Evolutionary conservation across 1,284 basidiomycete species (phyloP).

Genomic region (Ganoderma sinense): DNA sequence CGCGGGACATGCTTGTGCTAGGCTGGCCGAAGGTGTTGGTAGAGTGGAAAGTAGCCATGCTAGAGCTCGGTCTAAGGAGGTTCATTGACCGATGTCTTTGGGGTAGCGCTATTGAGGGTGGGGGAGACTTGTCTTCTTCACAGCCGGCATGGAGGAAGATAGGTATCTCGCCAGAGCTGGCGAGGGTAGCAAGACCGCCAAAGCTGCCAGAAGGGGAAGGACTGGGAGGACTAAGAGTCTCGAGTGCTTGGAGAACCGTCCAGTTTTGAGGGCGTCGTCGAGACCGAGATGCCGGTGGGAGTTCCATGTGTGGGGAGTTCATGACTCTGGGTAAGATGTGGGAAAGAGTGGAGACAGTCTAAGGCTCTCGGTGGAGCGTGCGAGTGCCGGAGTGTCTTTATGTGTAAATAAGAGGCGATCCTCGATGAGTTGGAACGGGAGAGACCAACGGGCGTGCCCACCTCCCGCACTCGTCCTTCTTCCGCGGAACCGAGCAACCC

Average conservation of each 20-base stretch:
- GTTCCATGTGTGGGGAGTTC: background rate
- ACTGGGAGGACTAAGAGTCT: conserved; percentile 46
- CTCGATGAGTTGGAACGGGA: background rate
- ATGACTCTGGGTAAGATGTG: background rate
- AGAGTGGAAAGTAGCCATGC: conserved; percentile 30
- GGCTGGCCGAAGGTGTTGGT: conserved; percentile 38
- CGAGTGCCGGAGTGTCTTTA: background rate
- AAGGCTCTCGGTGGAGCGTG: background rate
- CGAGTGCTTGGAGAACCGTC: conserved; percentile 49
- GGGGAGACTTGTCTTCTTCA: conserved; percentile 7
- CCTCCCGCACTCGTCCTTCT: background rate
- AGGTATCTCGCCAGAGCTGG: conserved; percentile 62
- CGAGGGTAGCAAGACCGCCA: conserved; percentile 46
- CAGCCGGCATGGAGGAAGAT: conserved; percentile 52
- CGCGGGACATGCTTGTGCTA: background rate
- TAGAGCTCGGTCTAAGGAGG: conserved; percentile 26
- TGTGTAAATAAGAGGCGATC: background rate
- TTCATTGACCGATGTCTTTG: background rate
- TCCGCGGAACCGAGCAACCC: background rate
- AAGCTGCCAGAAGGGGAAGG: conserved; percentile 58
- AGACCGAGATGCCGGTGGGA: background rate
- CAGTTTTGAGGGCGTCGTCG: conserved; percentile 34
- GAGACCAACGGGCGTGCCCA: background rate
- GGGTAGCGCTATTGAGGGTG: background rate
- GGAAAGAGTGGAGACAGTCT: background rate